These are phyloP conservation scores for Aspergillus latus DNA, from an alignment of 2,329 filamentous ascomycete species.

Conservation along the genomic window DNA sequence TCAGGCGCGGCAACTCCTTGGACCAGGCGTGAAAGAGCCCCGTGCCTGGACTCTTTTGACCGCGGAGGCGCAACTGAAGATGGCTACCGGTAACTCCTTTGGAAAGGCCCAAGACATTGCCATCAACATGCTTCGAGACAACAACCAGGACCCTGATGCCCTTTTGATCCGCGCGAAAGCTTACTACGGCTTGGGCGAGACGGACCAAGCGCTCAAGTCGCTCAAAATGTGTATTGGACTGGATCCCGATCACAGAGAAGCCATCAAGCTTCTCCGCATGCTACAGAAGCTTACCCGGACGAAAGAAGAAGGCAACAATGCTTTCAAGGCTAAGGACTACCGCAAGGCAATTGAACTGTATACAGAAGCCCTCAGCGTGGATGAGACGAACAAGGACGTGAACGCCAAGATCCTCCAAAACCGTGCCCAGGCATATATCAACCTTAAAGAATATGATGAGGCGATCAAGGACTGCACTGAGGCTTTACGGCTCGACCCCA, in stretches of 20 bases:
- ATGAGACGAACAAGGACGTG: constrained; percentile 83
- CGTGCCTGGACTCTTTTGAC: constrained; percentile 93
- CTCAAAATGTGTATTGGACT: constrained; percentile 86
- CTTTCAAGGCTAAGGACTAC: constrained; percentile 83
- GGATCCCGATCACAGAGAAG: constrained; percentile 87
- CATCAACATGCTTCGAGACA: constrained; percentile 79
- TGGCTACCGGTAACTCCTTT: constrained; percentile 83
- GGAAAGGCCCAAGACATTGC: constrained; percentile 92
- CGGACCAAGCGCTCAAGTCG: constrained; percentile 89
- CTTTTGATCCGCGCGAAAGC: constrained; percentile 84
- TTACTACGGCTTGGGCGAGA: constrained; percentile 88
- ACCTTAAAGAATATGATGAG: constrained; percentile 76
- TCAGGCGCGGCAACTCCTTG: constrained; percentile 80
- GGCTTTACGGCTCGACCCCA: constrained; percentile 77
- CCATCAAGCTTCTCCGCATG: constrained; percentile 82
- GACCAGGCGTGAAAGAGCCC: constrained; percentile 70
- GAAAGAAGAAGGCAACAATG: constrained; percentile 88
- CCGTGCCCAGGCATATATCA: constrained; percentile 76
- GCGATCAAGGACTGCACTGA: constrained; percentile 84
- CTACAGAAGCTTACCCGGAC: constrained; percentile 90
- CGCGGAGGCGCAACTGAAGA: constrained; percentile 87
- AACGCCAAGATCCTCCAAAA: constrained; percentile 96
- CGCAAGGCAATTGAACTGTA: constrained; percentile 83
- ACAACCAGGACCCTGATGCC: constrained; percentile 90
- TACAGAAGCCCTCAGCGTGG: constrained; percentile 75